Evolutionary conservation across 2,329 filamentous ascomycete genomes (phyloP).

Genomic region (Ceratocystis lukuohia): DNA sequence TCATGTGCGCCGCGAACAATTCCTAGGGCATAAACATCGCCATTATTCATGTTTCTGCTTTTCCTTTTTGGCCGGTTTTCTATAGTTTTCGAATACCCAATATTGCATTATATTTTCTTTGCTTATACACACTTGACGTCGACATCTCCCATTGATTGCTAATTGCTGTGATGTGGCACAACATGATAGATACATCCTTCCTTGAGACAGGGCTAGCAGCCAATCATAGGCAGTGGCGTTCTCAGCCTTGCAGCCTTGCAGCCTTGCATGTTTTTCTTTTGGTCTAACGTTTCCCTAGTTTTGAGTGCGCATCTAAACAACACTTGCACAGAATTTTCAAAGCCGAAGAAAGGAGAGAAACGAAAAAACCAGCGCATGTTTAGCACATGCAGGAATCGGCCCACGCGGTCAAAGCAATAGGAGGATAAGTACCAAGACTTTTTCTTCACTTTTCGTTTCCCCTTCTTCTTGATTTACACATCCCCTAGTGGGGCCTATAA

Average conservation of each 20-base stretch:
- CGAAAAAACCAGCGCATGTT: background rate
- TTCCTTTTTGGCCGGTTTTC: too few relatives aligned
- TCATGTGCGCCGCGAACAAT: too few relatives aligned
- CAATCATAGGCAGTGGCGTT: background rate
- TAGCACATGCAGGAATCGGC: constrained; percentile 4
- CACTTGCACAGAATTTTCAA: background rate
- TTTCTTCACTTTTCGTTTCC: background rate
- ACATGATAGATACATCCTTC: background rate
- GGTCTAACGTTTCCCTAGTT: background rate
- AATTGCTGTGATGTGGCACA: background rate
- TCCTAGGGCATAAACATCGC: too few relatives aligned
- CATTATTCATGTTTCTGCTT: too few relatives aligned
- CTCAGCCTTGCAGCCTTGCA: background rate
- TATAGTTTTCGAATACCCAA: background rate
- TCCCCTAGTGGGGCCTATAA: background rate
- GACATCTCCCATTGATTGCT: background rate
- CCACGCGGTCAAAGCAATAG: background rate
- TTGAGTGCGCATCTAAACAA: background rate
- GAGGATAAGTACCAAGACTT: background rate
- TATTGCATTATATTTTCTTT: background rate
- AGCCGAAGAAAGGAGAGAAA: background rate
- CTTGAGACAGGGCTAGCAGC: background rate
- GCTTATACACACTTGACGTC: background rate
- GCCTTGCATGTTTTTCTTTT: background rate
- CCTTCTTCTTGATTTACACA: too few relatives aligned